phyloP scores from a whole-genome alignment of 1,139 yeast species.

The Geotrichum carabidarum region DNA sequence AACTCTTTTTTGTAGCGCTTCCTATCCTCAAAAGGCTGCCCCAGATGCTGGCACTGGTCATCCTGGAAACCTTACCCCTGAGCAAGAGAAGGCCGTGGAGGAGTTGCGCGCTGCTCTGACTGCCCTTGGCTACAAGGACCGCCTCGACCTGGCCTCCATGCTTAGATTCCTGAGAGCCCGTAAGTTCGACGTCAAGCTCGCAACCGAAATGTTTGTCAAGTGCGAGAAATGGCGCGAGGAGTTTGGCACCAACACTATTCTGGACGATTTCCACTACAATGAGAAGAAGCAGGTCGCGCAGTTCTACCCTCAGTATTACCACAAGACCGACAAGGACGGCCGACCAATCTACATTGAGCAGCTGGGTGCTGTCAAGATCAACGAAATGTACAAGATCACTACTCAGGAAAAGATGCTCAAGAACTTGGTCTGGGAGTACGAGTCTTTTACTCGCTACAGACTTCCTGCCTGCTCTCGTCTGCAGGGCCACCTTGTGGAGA shows the following conservation, averaged over 20 bases:
- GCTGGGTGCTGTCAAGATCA: constrained; percentile 81
- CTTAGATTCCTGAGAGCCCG: constrained; percentile 91
- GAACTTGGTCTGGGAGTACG: constrained; percentile 96
- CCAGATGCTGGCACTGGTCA: constrained; percentile 67
- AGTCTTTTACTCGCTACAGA: constrained; percentile 75
- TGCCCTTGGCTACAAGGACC: constrained; percentile 60
- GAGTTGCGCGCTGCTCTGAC: constrained; percentile 55
- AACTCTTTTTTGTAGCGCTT: constrained; percentile 24
- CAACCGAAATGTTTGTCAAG: constrained; percentile 73
- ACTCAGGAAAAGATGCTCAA: constrained; percentile 93
- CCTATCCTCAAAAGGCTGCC: constrained; percentile 64
- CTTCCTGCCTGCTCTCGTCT: constrained; percentile 92
- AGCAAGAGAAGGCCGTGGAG: constrained; percentile 57
- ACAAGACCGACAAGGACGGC: constrained; percentile 94
- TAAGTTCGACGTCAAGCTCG: constrained; percentile 76
- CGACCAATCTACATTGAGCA: constrained; percentile 94
- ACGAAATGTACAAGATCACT: constrained; percentile 89
- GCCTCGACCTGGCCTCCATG: constrained; percentile 86
- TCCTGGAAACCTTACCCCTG: constrained; percentile 72
- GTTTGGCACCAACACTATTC: constrained; percentile 79
- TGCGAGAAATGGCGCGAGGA: constrained; percentile 92
- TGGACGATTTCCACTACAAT: constrained; percentile 78
- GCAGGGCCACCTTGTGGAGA: constrained; percentile 73
- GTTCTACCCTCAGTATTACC: constrained; percentile 94
- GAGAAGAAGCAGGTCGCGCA: constrained; percentile 88